Conservation (phyloP, 2,329 filamentous ascomycete genomes). For the Penicillium sp. region DNA sequence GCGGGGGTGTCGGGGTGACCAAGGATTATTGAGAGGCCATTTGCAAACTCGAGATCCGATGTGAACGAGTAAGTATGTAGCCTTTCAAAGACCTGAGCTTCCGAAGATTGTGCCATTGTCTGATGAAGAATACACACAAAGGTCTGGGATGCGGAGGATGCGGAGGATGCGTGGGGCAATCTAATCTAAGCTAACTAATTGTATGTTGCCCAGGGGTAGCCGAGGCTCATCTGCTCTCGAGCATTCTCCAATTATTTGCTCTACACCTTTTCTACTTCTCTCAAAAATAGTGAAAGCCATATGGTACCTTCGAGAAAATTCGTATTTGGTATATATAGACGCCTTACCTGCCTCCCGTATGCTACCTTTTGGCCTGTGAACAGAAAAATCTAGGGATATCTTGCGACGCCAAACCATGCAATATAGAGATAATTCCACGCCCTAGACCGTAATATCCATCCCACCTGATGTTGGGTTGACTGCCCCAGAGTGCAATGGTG, state of each 20-base stretch:
- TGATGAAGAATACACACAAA: conserved; percentile 4
- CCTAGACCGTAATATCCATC: conserved; percentile 34
- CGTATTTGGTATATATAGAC: background rate
- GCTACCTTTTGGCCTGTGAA: background rate
- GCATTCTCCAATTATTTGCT: background rate
- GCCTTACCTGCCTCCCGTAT: background rate
- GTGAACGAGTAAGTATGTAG: conserved; percentile 44
- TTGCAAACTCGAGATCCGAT: conserved; percentile 47
- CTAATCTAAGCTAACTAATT: background rate
- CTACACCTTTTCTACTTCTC: background rate
- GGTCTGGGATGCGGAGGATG: background rate
- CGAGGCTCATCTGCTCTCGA: conserved; percentile 11
- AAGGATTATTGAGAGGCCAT: conserved; percentile 49
- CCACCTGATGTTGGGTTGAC: conserved; percentile 32
- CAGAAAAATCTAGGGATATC: conserved; percentile 2
- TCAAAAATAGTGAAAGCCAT: background rate
- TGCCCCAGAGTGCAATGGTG: conserved; percentile 1
- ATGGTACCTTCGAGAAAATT: background rate
- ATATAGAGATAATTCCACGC: background rate
- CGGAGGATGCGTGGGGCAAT: conserved; percentile 15
- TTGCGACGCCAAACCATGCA: conserved; percentile 18
- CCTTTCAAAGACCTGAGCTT: conserved; percentile 28
- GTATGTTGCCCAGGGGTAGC: background rate
- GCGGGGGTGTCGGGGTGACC: conserved; percentile 42
- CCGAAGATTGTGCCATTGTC: conserved; percentile 10